Percentiles rank a stretch among this genome's conserved stretches.
Conservation (phyloP, 108 stramenopile genomes). For the Pseudonitzschia pungens region DNA sequence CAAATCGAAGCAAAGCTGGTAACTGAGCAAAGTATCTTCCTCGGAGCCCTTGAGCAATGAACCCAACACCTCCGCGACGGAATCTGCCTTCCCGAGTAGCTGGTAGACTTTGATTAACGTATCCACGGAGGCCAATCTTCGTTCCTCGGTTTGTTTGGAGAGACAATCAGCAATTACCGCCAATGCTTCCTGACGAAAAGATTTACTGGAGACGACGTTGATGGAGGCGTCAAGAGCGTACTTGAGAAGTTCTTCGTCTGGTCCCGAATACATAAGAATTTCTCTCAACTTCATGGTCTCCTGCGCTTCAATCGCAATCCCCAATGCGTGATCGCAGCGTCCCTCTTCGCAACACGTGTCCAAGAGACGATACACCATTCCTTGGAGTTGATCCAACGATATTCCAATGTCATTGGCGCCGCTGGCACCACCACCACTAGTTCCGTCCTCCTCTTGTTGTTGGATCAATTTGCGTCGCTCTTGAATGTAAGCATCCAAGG, state of each 20-base stretch:
- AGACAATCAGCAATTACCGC: conserved; percentile 63
- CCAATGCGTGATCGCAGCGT: conserved; percentile 89
- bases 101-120: conserved; percentile 73
- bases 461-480: conserved; percentile 42
- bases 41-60: conserved; percentile 57
- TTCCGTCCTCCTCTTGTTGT: conserved; percentile 20
- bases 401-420: conserved; percentile 44
- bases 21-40: conserved; percentile 86
- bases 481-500: conserved; percentile 75
- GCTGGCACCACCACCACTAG: too few species aligned
- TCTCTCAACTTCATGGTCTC: conserved; percentile 52
- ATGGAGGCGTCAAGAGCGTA: conserved; percentile 55
- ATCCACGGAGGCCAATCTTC: conserved; percentile 48
- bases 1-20: conserved; percentile 95
- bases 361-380: conserved; percentile 92
- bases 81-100: conserved; percentile 59
- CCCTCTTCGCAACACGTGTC: conserved; percentile 87
- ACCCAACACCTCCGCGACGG: conserved; percentile 69
- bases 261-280: conserved; percentile 37
- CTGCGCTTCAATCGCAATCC: conserved; percentile 93
- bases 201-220: conserved; percentile 66
- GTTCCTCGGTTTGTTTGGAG: conserved; percentile 11
- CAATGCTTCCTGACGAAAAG: conserved; percentile 76
- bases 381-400: conserved; percentile 85
- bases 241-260: conserved; percentile 36